Base-by-base conservation (phyloP, 805 yeast genomes). In the Wickerhamiella bombiphila region DNA sequence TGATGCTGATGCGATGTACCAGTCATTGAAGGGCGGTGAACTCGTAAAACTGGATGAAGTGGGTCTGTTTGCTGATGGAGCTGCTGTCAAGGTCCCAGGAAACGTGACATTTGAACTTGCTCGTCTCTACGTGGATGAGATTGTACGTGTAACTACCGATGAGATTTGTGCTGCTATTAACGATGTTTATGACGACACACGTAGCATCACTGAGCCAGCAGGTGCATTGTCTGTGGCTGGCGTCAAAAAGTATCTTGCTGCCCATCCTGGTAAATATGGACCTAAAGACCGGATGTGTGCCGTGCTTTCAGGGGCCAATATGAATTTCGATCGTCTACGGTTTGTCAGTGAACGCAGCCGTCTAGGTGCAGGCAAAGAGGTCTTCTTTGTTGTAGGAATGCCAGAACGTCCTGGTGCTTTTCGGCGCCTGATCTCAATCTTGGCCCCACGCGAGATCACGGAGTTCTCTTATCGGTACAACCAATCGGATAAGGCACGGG, bases 201-300 rank as follows among this genome's bases (percentile, higher is more conserved):
- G 99, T 59, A 72, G 86, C 46, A 72, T 91, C 40, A 80, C 83
- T 25, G 99, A 91, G 61, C 99, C 99, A 6, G 78, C 96, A 4
- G 99, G 99, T 46, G 98, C 98, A 0, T 69, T 93, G 58, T 67
- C 93, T 3, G 95, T 88, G 34, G 98, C 99, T 2, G 99, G 97
- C 38, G 59, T 86, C 66, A 83, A 82, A 54, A 77, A 76, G 51
- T 91, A 85, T 56, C 68, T 88, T 28, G 66, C 70, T 18, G 55
- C 60, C 5, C 38, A 38, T 38, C 65, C 74, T 6, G 35, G 17
- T 3, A 34, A 15, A 29, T 80, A 79, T 50, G 93, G 80, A 51
- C 61, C 74, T 3, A 60, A 65, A 35, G 70, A 75, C 45, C 74
- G 82, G 1, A 85, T 82, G 51, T 78, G 81, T 29, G 88, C 96